Percentiles rank a stretch among this genome's conserved stretches.
Evolutionary conservation across 345 rosid species (phyloP).

Genomic region (Syzygium jambos): DNA sequence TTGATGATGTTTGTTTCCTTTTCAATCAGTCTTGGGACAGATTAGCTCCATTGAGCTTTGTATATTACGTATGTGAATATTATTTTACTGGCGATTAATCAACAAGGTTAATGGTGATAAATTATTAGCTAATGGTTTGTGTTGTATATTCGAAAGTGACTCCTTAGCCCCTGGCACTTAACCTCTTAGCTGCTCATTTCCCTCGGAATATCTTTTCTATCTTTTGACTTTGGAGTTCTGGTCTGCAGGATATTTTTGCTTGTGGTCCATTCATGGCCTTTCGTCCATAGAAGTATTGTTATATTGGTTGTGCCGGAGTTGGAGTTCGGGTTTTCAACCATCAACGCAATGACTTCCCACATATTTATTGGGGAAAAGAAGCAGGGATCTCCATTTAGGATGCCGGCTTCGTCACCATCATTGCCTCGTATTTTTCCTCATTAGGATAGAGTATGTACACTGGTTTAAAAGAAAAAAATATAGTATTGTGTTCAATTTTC

Average conservation of each 20-base stretch:
- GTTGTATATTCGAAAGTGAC: background rate
- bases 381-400: background rate
- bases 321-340: background rate
- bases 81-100: background rate
- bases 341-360: background rate
- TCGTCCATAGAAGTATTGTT: background rate
- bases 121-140: background rate
- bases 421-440: background rate
- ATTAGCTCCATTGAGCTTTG: background rate
- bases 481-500: background rate
- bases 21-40: background rate
- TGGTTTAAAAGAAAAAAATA: background rate
- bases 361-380: background rate
- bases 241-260: background rate
- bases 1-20: background rate
- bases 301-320: background rate
- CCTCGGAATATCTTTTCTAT: background rate
- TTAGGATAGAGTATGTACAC: background rate
- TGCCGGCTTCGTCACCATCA: background rate
- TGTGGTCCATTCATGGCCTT: background rate
- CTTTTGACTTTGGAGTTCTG: background rate
- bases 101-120: background rate
- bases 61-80: background rate
- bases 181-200: background rate
- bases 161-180: background rate